Conservation (phyloP, 768 basidiomycete species). For the Cyclocybe cylindracea region DNA sequence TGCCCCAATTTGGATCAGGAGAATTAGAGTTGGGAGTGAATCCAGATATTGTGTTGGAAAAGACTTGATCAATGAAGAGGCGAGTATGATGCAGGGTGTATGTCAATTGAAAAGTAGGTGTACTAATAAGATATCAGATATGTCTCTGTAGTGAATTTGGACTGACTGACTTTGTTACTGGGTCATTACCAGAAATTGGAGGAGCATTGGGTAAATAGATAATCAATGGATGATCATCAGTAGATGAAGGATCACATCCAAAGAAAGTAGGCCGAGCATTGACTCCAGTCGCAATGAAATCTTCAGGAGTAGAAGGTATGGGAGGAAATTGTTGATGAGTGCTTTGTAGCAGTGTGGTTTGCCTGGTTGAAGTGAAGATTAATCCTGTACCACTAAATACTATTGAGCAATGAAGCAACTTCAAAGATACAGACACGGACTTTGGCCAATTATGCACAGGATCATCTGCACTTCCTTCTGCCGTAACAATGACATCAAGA, state of each 20-base stretch:
- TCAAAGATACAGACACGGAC: constrained; percentile 35
- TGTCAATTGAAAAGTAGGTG: constrained; percentile 57
- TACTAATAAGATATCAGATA: constrained; percentile 34
- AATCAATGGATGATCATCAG: constrained; percentile 64
- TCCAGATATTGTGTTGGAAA: constrained; percentile 55
- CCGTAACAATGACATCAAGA: constrained; percentile 75
- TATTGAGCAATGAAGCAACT: background rate
- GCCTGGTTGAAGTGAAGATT: constrained; percentile 43
- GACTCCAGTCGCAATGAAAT: constrained; percentile 60
- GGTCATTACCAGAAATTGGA: constrained; percentile 59
- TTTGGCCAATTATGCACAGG: constrained; percentile 63
- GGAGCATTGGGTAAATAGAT: constrained; percentile 80
- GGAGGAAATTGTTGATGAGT: constrained; percentile 68
- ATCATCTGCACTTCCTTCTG: constrained; percentile 68
- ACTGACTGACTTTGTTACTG: constrained; percentile 60
- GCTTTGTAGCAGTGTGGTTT: constrained; percentile 40
- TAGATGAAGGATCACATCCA: constrained; percentile 63
- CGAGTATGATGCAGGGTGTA: constrained; percentile 57
- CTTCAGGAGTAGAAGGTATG: constrained; percentile 50
- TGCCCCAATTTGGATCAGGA: constrained; percentile 62
- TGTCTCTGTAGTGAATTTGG: background rate
- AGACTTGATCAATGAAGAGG: constrained; percentile 64
- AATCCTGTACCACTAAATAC: constrained; percentile 52
- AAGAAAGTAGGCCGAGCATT: constrained; percentile 77
- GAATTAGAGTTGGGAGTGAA: constrained; percentile 59